Percentiles rank a stretch among this genome's conserved stretches.
phyloP scores from a whole-genome alignment of 768 basidiomycete genomes.

The Amanita pseudoporphyria region DNA sequence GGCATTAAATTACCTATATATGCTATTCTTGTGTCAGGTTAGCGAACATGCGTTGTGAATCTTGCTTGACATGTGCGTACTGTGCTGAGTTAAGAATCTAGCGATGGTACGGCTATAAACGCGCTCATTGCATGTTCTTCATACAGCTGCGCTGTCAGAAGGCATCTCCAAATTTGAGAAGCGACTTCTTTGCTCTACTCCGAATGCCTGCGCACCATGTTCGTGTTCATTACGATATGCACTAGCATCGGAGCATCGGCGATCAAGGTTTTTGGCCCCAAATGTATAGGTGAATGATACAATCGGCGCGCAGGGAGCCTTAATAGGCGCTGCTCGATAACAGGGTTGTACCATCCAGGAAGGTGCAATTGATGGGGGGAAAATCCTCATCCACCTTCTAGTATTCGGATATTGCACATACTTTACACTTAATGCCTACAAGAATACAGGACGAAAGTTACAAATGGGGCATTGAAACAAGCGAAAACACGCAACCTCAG shows the following conservation, averaged over 20 bases:
- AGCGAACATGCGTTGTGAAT: conserved; percentile 5
- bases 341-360: background rate
- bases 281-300: background rate
- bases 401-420: background rate
- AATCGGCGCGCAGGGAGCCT: background rate
- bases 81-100: background rate
- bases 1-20: background rate
- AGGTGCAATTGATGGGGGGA: background rate
- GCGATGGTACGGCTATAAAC: background rate
- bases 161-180: background rate
- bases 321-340: conserved; percentile 1
- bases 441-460: conserved; percentile 5
- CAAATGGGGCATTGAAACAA: conserved; percentile 1
- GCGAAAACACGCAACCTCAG: conserved; percentile 7
- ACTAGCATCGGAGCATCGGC: background rate
- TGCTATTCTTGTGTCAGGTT: background rate
- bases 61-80: conserved; percentile 7
- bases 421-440: conserved; percentile 3
- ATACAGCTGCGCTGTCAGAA: background rate
- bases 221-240: background rate
- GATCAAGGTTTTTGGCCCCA: background rate
- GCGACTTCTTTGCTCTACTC: background rate
- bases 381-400: background rate
- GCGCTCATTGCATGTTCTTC: conserved; percentile 4
- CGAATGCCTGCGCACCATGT: background rate